These are phyloP conservation scores for Capniomyces stellatus DNA, from an alignment of 371 early-diverging fungal genomes.

Conservation along the genomic window DNA sequence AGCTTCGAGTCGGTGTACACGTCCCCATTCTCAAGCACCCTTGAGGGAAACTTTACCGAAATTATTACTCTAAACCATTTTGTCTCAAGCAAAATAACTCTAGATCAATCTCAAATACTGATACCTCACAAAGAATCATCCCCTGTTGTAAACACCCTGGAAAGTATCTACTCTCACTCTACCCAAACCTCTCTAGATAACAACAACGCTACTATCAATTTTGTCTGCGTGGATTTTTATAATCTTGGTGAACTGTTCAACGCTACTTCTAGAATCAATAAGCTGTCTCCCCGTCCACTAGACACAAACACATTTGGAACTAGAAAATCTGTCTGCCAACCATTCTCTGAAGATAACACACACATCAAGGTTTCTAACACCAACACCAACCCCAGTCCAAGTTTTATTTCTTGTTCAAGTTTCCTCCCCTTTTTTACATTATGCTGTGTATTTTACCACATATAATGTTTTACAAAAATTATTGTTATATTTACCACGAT, in stretches of 20 bases:
- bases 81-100: conserved; percentile 10
- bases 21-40: conserved; percentile 9
- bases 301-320: conserved; percentile 5
- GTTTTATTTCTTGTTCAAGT: too few relatives aligned
- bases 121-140: conserved; percentile 9
- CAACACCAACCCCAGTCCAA: too few relatives aligned
- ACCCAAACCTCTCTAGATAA: conserved; percentile 6
- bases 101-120: conserved; percentile 3
- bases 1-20: conserved; percentile 12
- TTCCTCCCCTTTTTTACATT: too few relatives aligned
- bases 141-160: conserved; percentile 9
- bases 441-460: too few relatives aligned
- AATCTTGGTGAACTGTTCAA: conserved; percentile 35
- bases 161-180: conserved; percentile 14
- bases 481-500: too few relatives aligned
- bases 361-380: too few relatives aligned
- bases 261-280: conserved; percentile 39
- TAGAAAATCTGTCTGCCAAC: too few relatives aligned
- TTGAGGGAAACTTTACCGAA: conserved; percentile 5
- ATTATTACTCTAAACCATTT: conserved; percentile 26
- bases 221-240: conserved; percentile 56
- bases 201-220: conserved; percentile 33
- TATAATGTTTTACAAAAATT: too few relatives aligned
- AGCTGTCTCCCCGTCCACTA: conserved; percentile 1
- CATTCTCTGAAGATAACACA: too few relatives aligned